Evolutionary conservation across 2,329 filamentous ascomycete genomes (phyloP).

Genomic region (Botrytis porri): DNA sequence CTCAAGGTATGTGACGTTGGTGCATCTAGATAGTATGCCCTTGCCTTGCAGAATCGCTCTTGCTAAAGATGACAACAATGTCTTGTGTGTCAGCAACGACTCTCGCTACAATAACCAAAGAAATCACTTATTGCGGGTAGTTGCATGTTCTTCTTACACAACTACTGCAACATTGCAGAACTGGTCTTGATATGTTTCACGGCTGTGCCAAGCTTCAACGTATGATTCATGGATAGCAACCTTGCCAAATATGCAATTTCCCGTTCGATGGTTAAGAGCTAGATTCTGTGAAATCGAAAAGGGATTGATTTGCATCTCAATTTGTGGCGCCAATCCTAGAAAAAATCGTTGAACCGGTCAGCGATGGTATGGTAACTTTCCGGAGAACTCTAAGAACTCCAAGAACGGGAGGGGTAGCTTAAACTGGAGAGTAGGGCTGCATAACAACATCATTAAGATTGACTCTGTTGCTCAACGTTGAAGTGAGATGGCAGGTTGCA

Average conservation of each 20-base stretch:
- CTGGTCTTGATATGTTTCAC: conserved; percentile 20
- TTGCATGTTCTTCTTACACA: conserved; percentile 19
- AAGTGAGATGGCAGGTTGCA: conserved; percentile 17
- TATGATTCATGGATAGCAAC: conserved; percentile 18
- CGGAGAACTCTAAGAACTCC: background rate
- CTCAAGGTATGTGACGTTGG: conserved; percentile 14
- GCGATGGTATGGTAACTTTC: background rate
- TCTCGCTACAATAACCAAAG: conserved; percentile 12
- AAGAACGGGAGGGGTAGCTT: conserved; percentile 1
- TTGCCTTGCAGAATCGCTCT: conserved; percentile 16
- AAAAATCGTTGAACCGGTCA: conserved; percentile 12
- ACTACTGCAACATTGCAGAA: conserved; percentile 16
- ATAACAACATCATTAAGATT: conserved; percentile 16
- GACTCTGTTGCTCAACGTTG: conserved; percentile 14
- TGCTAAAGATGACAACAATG: conserved; percentile 12
- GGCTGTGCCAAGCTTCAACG: conserved; percentile 19
- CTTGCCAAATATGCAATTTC: conserved; percentile 16
- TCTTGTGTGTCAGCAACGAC: conserved; percentile 3
- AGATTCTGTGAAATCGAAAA: conserved; percentile 8
- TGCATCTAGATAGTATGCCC: background rate
- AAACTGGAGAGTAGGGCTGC: conserved; percentile 11
- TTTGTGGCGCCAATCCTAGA: conserved; percentile 2
- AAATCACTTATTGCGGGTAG: conserved; percentile 1
- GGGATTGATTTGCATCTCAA: background rate
- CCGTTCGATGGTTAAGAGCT: conserved; percentile 13